phyloP scores from a whole-genome alignment of 495 filamentous ascomycete genomes.

The Neurospora sp. region DNA sequence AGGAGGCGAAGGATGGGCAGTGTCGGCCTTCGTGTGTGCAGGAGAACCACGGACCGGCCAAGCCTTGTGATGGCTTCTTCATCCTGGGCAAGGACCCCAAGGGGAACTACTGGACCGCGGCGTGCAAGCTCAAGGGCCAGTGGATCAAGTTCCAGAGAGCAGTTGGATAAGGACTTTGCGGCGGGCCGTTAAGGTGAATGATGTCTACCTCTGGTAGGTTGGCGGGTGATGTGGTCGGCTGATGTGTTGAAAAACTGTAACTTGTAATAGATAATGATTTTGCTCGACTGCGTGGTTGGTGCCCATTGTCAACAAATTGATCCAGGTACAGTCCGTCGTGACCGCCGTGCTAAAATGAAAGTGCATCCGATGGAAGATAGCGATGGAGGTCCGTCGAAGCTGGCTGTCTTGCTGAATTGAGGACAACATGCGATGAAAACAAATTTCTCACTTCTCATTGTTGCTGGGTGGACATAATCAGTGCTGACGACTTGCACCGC shows the following conservation, averaged over 20 bases:
- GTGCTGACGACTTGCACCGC: neutral
- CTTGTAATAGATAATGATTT: neutral
- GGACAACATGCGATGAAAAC: too few relatives aligned
- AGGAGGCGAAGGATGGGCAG: neutral
- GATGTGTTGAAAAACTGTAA: neutral
- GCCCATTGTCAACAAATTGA: neutral
- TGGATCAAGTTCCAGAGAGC: constrained; percentile 28
- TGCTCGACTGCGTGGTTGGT: neutral
- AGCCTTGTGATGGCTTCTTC: constrained; percentile 23
- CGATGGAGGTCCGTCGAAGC: too few relatives aligned
- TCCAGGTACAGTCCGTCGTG: neutral
- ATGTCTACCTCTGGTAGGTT: neutral
- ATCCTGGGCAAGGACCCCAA: constrained; percentile 39
- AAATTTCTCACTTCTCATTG: neutral
- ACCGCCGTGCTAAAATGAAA: neutral
- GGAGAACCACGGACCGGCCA: constrained; percentile 22
- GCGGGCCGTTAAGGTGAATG: neutral
- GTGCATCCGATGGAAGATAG: neutral
- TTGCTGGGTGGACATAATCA: too few relatives aligned
- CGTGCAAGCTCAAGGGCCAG: constrained; percentile 22
- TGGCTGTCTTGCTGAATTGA: neutral
- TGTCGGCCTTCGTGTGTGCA: constrained; percentile 19
- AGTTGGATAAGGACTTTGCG: constrained; percentile 13
- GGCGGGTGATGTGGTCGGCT: too few relatives aligned
- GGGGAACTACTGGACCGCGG: constrained; percentile 40